A percentile compares a stretch with the other conserved stretches of the same genome.
Conservation (phyloP, 1,284 basidiomycete species). For the Malassezia pachydermatis region DNA sequence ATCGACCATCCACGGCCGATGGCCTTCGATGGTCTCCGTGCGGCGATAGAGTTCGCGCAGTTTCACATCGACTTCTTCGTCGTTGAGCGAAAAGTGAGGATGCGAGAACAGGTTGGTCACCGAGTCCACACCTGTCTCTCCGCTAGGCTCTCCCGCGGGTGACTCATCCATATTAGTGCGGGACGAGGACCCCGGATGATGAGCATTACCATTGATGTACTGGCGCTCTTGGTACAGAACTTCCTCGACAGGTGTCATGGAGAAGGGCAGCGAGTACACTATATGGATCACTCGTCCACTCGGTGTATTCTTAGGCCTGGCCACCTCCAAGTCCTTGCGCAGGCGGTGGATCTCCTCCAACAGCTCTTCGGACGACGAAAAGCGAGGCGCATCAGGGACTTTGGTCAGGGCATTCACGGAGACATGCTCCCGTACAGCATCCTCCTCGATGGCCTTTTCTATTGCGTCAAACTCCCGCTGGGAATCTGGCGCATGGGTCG, state of each 20-base stretch:
- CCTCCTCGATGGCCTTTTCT: too few species aligned
- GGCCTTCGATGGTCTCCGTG: too few species aligned
- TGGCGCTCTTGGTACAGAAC: slow-evolving; percentile 40
- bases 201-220: slow-evolving; percentile 31
- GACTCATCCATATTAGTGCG: too few species aligned
- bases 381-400: too few species aligned
- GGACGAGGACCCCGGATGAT: too few species aligned
- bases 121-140: slow-evolving; percentile 32
- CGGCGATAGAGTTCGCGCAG: too few species aligned
- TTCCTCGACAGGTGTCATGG: slow-evolving; percentile 32
- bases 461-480: too few species aligned
- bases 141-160: slow-evolving; percentile 23
- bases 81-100: not conserved
- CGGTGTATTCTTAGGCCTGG: slow-evolving; percentile 32
- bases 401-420: too few species aligned
- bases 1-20: too few species aligned
- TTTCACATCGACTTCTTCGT: not conserved
- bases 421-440: too few species aligned
- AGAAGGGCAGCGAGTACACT: slow-evolving; percentile 44
- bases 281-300: slow-evolving; percentile 47
- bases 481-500: too few species aligned
- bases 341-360: slow-evolving; percentile 29
- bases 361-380: slow-evolving; percentile 21
- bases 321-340: slow-evolving; percentile 35
- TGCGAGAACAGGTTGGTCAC: slow-evolving; percentile 16